Evolutionary conservation across 2,329 filamentous ascomycete genomes (phyloP).

Genomic region (Cladosporium sp.): DNA sequence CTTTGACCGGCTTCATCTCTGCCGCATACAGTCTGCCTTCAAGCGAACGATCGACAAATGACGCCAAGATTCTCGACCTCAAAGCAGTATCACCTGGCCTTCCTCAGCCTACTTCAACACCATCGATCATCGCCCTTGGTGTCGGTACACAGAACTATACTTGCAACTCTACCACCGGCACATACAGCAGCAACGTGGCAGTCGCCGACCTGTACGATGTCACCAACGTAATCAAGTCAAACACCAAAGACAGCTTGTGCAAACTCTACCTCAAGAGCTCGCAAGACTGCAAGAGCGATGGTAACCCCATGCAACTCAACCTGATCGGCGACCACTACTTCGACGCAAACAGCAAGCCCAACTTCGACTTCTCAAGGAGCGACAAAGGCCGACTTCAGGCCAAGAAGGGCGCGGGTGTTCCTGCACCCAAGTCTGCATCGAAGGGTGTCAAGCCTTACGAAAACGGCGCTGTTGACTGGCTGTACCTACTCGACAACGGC

Average conservation of each 20-base stretch:
- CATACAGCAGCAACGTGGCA: constrained; percentile 36
- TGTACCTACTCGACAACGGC: constrained; percentile 47
- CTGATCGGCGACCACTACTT: constrained; percentile 69
- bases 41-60: constrained; percentile 17
- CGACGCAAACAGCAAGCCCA: constrained; percentile 52
- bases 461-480: constrained; percentile 49
- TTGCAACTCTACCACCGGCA: constrained; percentile 44
- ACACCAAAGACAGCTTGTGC: constrained; percentile 26
- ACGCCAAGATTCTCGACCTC: constrained; percentile 5
- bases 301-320: constrained; percentile 20
- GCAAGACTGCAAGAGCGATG: constrained; percentile 10
- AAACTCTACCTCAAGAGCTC: constrained; percentile 24
- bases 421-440: constrained; percentile 53
- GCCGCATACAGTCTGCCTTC: constrained; percentile 10
- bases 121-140: constrained; percentile 57
- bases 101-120: constrained; percentile 10
- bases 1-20: constrained; percentile 9
- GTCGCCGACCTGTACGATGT: constrained; percentile 50
- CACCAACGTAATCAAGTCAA: constrained; percentile 42
- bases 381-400: constrained; percentile 38
- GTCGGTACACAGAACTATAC: constrained; percentile 72
- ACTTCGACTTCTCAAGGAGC: constrained; percentile 53
- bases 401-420: constrained; percentile 53
- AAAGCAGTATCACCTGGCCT: constrained; percentile 17
- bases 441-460: constrained; percentile 39